phyloP scores from a whole-genome alignment of 225 moss, liverwort and hornwort genomes.

The Polytrichum commune region DNA sequence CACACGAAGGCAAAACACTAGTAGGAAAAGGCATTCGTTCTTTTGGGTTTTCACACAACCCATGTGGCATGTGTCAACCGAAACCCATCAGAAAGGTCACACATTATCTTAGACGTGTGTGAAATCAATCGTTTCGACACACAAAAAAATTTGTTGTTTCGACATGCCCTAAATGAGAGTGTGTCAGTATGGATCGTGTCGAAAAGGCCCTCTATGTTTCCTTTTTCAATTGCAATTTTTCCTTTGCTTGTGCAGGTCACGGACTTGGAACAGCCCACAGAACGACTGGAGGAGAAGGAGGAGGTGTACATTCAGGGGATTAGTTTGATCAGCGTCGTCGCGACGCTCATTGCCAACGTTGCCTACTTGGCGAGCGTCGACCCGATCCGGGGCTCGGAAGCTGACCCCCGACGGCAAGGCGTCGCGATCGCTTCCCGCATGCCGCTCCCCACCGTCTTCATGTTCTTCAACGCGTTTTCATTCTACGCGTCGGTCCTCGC shows the following conservation, averaged over 20 bases:
- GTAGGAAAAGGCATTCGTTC: no score
- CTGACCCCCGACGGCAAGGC: conserved; percentile 13
- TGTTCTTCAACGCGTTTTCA: conserved; percentile 51
- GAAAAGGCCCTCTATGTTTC: no score
- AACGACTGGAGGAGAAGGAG: conserved; percentile 22
- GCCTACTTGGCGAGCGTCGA: conserved; percentile 39
- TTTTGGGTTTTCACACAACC: no score
- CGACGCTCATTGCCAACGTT: conserved; percentile 48
- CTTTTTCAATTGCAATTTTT: no score
- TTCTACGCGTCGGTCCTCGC: conserved; percentile 45
- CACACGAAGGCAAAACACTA: no score
- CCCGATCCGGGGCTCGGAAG: conserved; percentile 35
- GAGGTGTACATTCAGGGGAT: conserved; percentile 55
- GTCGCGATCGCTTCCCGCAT: conserved; percentile 25
- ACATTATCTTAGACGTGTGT: no score
- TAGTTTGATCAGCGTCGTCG: conserved; percentile 32
- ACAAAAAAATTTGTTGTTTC: no score
- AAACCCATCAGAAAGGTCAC: no score
- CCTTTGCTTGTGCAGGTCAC: conserved; percentile 15
- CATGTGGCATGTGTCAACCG: no score
- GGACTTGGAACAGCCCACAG: conserved; percentile 10
- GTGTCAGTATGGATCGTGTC: no score
- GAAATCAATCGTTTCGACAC: no score
- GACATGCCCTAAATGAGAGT: no score
- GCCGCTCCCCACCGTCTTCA: conserved; percentile 18